Conservation (phyloP, 805 yeast species). For the Kluyveromyces wickerhamii region DNA sequence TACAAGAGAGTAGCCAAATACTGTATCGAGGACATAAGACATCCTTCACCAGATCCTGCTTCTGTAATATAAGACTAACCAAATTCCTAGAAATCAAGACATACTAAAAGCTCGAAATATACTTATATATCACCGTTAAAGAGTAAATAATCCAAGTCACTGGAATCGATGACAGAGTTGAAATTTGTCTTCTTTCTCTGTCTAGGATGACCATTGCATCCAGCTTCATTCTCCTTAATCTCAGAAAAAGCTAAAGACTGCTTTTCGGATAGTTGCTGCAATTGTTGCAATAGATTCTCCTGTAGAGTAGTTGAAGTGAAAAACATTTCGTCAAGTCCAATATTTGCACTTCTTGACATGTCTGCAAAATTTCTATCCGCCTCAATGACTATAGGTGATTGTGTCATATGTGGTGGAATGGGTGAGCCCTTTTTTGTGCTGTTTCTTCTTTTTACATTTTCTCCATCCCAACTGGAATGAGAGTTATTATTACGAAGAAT, state of each 20-base stretch:
- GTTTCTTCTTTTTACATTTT: neutral
- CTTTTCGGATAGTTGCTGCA: slow-evolving; percentile 5
- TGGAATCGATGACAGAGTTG: neutral
- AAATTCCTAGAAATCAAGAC: neutral
- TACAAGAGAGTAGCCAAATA: slow-evolving; percentile 16
- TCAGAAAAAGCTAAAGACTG: too few relatives aligned
- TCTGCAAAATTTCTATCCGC: neutral
- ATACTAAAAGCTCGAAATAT: neutral
- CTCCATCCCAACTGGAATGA: slow-evolving; percentile 1
- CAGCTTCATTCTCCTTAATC: neutral
- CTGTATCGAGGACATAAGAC: slow-evolving; percentile 16
- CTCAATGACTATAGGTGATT: slow-evolving; percentile 2
- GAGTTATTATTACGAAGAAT: slow-evolving; percentile 6
- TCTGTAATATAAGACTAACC: neutral
- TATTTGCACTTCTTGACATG: neutral
- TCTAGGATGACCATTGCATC: neutral
- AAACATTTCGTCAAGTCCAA: slow-evolving; percentile 9
- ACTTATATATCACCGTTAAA: slow-evolving; percentile 3
- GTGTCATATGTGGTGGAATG: neutral
- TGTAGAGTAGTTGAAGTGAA: slow-evolving; percentile 7
- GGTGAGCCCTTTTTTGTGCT: neutral
- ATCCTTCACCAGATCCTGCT: neutral
- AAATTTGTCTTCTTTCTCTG: neutral
- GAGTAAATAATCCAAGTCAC: slow-evolving; percentile 1
- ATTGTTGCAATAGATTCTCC: slow-evolving; percentile 10